Evolutionary conservation across 441 rosid species (phyloP).

Genomic region (Biscutella laevigata): DNA sequence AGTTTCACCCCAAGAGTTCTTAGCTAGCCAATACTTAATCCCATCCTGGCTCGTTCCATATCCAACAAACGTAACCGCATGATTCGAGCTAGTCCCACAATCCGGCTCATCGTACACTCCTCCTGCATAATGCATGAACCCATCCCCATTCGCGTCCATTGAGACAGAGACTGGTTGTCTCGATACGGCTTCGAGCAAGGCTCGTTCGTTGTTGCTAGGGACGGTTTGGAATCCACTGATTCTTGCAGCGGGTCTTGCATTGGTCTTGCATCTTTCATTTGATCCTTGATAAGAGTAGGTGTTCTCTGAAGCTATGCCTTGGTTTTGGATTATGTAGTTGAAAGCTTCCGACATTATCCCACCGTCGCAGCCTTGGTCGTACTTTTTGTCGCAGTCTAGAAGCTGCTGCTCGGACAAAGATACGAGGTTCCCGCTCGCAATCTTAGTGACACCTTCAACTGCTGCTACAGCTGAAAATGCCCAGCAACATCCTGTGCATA

Average conservation of each 20-base stretch:
- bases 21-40: conserved; percentile 31
- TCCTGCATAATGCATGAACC: conserved; percentile 17
- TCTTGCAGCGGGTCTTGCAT: conserved; percentile 4
- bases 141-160: conserved; percentile 10
- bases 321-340: conserved; percentile 27
- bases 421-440: conserved; percentile 14
- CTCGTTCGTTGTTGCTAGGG: conserved; percentile 27
- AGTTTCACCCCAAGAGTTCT: conserved; percentile 37
- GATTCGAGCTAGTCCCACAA: conserved; percentile 20
- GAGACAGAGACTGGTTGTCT: conserved; percentile 29
- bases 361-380: conserved; percentile 29
- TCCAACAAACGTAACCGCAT: conserved; percentile 31
- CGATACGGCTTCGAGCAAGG: conserved; percentile 28
- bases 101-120: conserved; percentile 23
- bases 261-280: conserved; percentile 22
- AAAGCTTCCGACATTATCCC: conserved; percentile 35
- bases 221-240: conserved; percentile 22
- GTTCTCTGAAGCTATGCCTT: conserved; percentile 32
- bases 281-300: conserved; percentile 30
- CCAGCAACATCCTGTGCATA: conserved; percentile 36
- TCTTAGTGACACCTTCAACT: conserved; percentile 27
- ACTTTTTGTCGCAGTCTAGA: conserved; percentile 25
- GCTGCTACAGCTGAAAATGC: conserved; percentile 46
- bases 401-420: conserved; percentile 30
- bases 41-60: conserved; percentile 28